A percentile compares a stretch with the other conserved stretches of the same genome.
These are phyloP conservation scores for Astragalus glycyphyllos DNA, from an alignment of 306 rosid genomes.

Conservation along the genomic window DNA sequence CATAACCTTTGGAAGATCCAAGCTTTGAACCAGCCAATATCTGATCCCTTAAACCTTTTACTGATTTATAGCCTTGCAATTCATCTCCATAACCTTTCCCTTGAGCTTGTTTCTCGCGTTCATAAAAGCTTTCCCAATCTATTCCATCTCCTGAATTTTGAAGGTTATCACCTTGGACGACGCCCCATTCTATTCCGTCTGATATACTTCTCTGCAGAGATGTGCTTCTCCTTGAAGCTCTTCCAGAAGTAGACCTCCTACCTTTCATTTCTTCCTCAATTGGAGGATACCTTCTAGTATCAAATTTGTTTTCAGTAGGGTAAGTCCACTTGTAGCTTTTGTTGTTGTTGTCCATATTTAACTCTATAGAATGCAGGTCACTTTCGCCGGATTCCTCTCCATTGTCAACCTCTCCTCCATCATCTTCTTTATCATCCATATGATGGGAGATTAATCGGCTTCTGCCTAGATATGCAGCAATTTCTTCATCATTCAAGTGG, in stretches of 20 bases:
- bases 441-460: conserved; percentile 56
- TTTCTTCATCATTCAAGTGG: conserved; percentile 66
- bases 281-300: conserved; percentile 63
- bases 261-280: conserved; percentile 64
- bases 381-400: conserved; percentile 88
- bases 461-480: conserved; percentile 66
- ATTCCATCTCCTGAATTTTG: conserved; percentile 66
- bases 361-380: conserved; percentile 91
- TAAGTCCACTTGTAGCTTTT: conserved; percentile 74
- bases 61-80: conserved; percentile 71
- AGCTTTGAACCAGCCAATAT: conserved; percentile 69
- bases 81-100: conserved; percentile 67
- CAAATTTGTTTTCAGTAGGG: conserved; percentile 62
- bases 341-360: conserved; percentile 84
- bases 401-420: conserved; percentile 82
- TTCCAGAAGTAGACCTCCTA: conserved; percentile 76
- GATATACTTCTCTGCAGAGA: conserved; percentile 91
- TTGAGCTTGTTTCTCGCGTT: conserved; percentile 67
- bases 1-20: conserved; percentile 62
- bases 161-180: conserved; percentile 61
- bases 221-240: conserved; percentile 72
- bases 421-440: conserved; percentile 69
- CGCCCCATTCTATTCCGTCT: conserved; percentile 83
- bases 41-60: conserved; percentile 78
- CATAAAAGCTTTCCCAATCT: conserved; percentile 84